Conservation (phyloP, 768 basidiomycete species). For the Rhodotorula paludigena region DNA sequence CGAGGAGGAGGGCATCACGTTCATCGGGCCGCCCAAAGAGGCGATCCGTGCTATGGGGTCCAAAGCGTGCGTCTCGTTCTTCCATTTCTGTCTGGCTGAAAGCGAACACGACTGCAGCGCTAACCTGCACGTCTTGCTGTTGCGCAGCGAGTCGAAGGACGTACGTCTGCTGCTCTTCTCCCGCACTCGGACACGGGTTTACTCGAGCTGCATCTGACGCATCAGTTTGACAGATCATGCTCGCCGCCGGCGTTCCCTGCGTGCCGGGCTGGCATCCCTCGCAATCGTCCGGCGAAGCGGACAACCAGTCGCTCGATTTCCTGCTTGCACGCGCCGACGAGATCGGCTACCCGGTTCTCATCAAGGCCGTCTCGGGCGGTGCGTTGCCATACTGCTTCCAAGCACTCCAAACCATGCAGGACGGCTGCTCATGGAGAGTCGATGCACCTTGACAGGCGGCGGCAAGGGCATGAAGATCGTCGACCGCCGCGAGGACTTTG, state of each 20-base stretch:
- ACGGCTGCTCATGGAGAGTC: too few species aligned
- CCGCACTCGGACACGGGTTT: not conserved
- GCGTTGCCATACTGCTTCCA: too few species aligned
- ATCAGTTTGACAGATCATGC: slow-evolving; percentile 34
- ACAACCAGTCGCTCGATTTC: slow-evolving; percentile 63
- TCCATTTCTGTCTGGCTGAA: not conserved
- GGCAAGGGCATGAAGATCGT: slow-evolving; percentile 94
- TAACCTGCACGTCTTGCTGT: not conserved
- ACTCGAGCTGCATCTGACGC: not conserved
- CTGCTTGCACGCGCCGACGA: slow-evolving; percentile 64
- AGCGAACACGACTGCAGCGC: too few species aligned
- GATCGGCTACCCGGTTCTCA: slow-evolving; percentile 85
- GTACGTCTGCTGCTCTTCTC: not conserved
- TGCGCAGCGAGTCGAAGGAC: slow-evolving; percentile 80
- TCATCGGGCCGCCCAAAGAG: slow-evolving; percentile 81
- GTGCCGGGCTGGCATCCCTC: slow-evolving; percentile 79
- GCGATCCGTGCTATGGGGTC: slow-evolving; percentile 94
- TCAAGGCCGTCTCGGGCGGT: slow-evolving; percentile 95
- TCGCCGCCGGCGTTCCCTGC: slow-evolving; percentile 83
- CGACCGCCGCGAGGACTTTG: slow-evolving; percentile 61
- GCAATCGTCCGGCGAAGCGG: not conserved
- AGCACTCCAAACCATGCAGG: too few species aligned
- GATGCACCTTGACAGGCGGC: too few species aligned
- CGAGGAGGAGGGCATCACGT: slow-evolving; percentile 72
- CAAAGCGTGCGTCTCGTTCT: slow-evolving; percentile 61